Conservation (phyloP, 2,329 filamentous ascomycete genomes). For the Epichloe scottii region DNA sequence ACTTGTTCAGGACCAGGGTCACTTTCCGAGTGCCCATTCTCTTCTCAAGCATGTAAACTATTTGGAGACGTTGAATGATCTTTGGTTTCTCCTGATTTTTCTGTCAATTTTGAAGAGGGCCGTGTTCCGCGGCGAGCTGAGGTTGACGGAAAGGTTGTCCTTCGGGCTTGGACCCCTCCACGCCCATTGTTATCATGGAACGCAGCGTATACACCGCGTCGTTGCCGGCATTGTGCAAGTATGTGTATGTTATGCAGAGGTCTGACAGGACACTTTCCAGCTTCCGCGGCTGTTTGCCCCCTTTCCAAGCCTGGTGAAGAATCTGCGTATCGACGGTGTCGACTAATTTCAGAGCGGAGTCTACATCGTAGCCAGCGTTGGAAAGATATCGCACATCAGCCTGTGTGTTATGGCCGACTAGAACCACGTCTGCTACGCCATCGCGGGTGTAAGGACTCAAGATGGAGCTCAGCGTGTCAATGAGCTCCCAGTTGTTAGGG, state of each 20-base stretch:
- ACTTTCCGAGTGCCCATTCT: not conserved
- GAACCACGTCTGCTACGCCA: slow-evolving; percentile 42
- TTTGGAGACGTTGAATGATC: not conserved
- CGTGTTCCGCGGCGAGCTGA: not conserved
- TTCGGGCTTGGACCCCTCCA: slow-evolving; percentile 10
- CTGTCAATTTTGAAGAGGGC: not conserved
- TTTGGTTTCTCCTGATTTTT: too few relatives aligned
- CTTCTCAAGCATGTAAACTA: slow-evolving; percentile 2
- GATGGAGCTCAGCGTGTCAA: slow-evolving; percentile 22
- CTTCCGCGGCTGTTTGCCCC: slow-evolving; percentile 37
- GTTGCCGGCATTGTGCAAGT: slow-evolving; percentile 81
- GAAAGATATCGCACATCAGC: slow-evolving; percentile 58
- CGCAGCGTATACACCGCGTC: slow-evolving; percentile 72
- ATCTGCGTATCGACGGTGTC: slow-evolving; percentile 61
- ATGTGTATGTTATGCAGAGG: slow-evolving; percentile 47
- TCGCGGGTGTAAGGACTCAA: slow-evolving; percentile 18
- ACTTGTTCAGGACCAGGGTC: not conserved
- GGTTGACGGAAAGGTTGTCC: not conserved
- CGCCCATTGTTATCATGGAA: slow-evolving; percentile 45
- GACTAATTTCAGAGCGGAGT: slow-evolving; percentile 36
- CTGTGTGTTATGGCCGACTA: slow-evolving; percentile 65
- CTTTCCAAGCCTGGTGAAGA: slow-evolving; percentile 53
- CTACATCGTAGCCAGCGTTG: slow-evolving; percentile 49
- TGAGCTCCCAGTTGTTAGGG: slow-evolving; percentile 22
- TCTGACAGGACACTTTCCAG: slow-evolving; percentile 50